Conservation (phyloP, 2,329 filamentous ascomycete species). For the Alternaria sp. region DNA sequence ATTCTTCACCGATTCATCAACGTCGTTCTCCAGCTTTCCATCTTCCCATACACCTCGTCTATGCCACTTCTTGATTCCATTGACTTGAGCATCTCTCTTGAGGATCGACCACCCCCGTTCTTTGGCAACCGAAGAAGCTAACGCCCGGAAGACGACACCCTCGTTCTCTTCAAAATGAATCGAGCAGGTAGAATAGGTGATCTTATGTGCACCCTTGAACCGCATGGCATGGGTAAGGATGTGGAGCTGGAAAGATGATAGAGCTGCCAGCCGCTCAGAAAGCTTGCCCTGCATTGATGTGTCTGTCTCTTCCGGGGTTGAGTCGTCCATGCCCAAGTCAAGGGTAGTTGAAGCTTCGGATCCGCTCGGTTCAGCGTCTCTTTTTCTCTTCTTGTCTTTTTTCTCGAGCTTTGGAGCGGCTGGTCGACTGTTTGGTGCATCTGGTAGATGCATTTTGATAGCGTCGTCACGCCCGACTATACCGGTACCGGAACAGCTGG, state of each 20-base stretch:
- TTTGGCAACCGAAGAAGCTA: constrained; percentile 72
- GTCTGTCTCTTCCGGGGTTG: constrained; percentile 55
- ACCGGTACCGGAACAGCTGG: constrained; percentile 93
- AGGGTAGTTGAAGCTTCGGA: constrained; percentile 25
- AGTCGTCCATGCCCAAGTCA: constrained; percentile 39
- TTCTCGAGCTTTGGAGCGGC: constrained; percentile 28
- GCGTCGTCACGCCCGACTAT: constrained; percentile 90
- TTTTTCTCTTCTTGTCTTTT: constrained; percentile 48
- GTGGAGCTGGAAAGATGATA: constrained; percentile 82
- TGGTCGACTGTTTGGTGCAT: constrained; percentile 28
- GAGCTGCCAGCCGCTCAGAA: constrained; percentile 69
- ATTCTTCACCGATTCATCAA: constrained; percentile 39
- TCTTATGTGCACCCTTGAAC: constrained; percentile 71
- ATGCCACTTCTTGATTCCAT: constrained; percentile 79
- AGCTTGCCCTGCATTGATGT: constrained; percentile 45
- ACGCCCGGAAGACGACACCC: constrained; percentile 75
- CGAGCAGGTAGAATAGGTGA: constrained; percentile 95
- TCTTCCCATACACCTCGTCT: constrained; percentile 62
- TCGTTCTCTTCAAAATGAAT: constrained; percentile 90
- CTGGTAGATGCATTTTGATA: constrained; percentile 66
- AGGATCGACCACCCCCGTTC: constrained; percentile 80
- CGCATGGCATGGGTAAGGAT: constrained; percentile 84
- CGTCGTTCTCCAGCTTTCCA: constrained; percentile 51
- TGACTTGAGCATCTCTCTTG: constrained; percentile 73
- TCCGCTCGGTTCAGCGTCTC: constrained; percentile 23